Percentiles rank a stretch among this genome's conserved stretches.
phyloP scores from a whole-genome alignment of 176 grass and related monocot genomes.

The Oryza australiensis region DNA sequence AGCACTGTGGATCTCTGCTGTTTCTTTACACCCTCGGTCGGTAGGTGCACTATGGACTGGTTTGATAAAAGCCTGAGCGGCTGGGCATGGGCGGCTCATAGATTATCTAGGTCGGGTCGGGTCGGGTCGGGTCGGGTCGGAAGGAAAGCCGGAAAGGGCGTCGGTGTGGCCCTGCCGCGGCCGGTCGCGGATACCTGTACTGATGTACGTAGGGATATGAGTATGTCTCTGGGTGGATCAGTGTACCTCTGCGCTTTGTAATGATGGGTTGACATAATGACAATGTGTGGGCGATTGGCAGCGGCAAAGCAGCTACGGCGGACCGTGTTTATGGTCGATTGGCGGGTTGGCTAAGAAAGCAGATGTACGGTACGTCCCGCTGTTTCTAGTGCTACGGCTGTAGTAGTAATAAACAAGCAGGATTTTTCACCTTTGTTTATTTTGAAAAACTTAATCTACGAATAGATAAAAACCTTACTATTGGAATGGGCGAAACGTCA shows the following conservation, averaged over 20 bases:
- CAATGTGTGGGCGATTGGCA: too few species aligned
- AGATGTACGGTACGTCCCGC: background rate
- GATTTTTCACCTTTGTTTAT: too few species aligned
- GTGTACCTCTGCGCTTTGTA: background rate
- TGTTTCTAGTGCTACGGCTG: background rate
- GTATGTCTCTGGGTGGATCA: constrained; percentile 33
- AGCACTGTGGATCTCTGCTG: constrained; percentile 5
- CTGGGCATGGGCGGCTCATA: background rate
- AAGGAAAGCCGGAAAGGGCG: background rate
- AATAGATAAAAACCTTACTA: background rate
- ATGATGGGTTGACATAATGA: constrained; percentile 9
- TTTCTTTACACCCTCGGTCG: constrained; percentile 38
- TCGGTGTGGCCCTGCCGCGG: background rate
- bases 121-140: background rate
- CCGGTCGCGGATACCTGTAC: background rate
- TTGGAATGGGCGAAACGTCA: too few species aligned
- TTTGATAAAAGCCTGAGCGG: constrained; percentile 20
- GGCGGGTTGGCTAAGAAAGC: constrained; percentile 30
- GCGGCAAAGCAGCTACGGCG: background rate
- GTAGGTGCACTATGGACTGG: constrained; percentile 30
- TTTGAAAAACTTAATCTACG: too few species aligned
- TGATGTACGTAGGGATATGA: constrained; percentile 32
- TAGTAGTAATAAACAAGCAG: background rate
- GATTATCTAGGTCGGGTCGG: background rate
- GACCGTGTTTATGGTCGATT: constrained; percentile 5